Base-by-base conservation (phyloP, 306 rosid species). In the Rosa persica region DNA sequence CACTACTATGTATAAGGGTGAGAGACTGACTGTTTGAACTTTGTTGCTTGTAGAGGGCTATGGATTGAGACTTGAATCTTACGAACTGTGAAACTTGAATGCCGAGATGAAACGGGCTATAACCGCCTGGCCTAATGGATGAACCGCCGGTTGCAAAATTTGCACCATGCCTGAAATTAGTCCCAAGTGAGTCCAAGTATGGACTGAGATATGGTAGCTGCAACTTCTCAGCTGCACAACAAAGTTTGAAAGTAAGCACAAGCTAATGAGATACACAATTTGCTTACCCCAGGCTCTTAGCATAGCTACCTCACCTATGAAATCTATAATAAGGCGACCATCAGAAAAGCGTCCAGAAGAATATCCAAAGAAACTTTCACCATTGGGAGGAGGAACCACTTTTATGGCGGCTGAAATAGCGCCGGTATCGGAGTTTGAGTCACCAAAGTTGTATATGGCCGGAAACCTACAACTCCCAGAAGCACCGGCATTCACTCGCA, bases 391-490 rank as follows among this genome's bases (percentile, higher is more conserved):
- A 8, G 52, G 64, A 44, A 85, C 60, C 27, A 68, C 74, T 0
- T 86, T 44, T 34, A 92, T 84, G 17, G 92, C 86, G 27, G 98
- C 98, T 64, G 86, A 81, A 42, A 70, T 71, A 34, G 86, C 96
- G 52, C 98, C 98, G 3, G 98, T 95, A 81, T 95, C 98, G 4
- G 98, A 95, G 78, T 95, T 95, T 81, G 98, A 95, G 88, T 95
- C 97, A 2, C 98, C 97, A 77, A 94, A 94, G 83, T 94, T 94
- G 89, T 88, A 92, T 39, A 90, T 77, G 25, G 95, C 98, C 3
- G 92, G 91, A 80, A 81, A 90, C 79, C 78, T 70, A 82, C 98
- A 92, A 39, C 64, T 76, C 30, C 49, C 39, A 39, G 61, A 49
- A 20, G 65, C 73, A 64, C 81, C 43, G 38, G 17, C 44, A 49